A percentile compares a stretch with the other conserved stretches of the same genome.
These are phyloP conservation scores for Pseudopediastrum boryanum DNA, from an alignment of 139 green algal species.

Conservation along the genomic window DNA sequence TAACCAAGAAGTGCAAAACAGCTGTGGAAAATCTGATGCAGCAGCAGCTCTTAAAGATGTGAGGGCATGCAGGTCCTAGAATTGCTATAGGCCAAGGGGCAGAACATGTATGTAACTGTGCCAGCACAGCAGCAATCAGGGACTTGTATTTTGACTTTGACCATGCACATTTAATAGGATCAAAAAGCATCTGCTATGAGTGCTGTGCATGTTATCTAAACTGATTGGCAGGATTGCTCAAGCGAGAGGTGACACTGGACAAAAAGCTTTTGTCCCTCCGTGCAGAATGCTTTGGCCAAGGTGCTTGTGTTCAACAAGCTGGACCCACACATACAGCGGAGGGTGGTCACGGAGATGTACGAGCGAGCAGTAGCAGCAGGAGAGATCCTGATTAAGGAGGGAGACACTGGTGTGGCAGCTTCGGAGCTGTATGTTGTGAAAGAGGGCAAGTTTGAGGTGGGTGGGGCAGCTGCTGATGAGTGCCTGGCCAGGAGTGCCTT, in stretches of 20 bases:
- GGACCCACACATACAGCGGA: slow-evolving; percentile 66
- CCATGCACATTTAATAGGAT: background rate
- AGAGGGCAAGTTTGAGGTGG: slow-evolving; percentile 89
- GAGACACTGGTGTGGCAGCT: slow-evolving; percentile 80
- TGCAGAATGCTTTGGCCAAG: slow-evolving; percentile 77
- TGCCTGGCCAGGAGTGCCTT: no score
- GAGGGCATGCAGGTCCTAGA: no score
- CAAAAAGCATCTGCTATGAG: background rate
- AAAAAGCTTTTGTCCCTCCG: background rate
- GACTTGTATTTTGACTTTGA: no score
- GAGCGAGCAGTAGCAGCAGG: slow-evolving; percentile 61
- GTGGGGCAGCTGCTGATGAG: no score
- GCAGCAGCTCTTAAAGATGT: no score
- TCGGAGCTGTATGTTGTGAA: slow-evolving; percentile 95
- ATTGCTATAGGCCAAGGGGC: background rate
- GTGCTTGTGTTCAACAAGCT: slow-evolving; percentile 87
- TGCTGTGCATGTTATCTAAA: background rate
- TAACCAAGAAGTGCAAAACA: background rate
- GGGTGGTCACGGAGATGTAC: slow-evolving; percentile 76
- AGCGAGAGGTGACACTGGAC: background rate
- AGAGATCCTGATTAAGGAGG: slow-evolving; percentile 95
- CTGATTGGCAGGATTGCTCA: background rate
- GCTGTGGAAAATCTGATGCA: background rate
- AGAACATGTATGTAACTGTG: background rate
- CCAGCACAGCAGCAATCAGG: no score